Percentiles rank a stretch among this genome's conserved stretches.
phyloP scores from a whole-genome alignment of 2,329 filamentous ascomycete species.

The Aspergillus fijiensis region DNA sequence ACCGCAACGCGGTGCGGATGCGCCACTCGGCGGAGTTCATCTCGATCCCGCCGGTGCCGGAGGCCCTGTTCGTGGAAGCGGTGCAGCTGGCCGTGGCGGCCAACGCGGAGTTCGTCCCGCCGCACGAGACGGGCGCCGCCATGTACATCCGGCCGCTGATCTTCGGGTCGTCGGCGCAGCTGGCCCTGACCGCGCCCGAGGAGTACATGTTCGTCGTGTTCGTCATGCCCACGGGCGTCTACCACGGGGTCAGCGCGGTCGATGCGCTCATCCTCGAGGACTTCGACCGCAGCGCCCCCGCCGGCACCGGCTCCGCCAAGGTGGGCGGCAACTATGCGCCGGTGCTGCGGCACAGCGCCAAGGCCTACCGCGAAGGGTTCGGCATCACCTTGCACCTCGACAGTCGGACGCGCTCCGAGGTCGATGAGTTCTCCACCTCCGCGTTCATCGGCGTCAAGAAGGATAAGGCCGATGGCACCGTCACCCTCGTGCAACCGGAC shows the following conservation, averaged over 20 bases:
- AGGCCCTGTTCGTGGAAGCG: slow-evolving; percentile 71
- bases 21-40: slow-evolving; percentile 81
- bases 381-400: slow-evolving; percentile 96
- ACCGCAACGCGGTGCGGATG: slow-evolving; percentile 80
- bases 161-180: slow-evolving; percentile 82
- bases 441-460: slow-evolving; percentile 81
- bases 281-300: slow-evolving; percentile 89
- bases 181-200: slow-evolving; percentile 82
- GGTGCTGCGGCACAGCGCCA: slow-evolving; percentile 82
- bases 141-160: slow-evolving; percentile 91
- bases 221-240: slow-evolving; percentile 88
- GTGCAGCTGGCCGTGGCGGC: slow-evolving; percentile 78
- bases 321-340: slow-evolving; percentile 95
- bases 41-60: slow-evolving; percentile 77
- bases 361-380: slow-evolving; percentile 73
- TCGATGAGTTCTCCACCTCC: slow-evolving; percentile 95
- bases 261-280: slow-evolving; percentile 84
- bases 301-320: slow-evolving; percentile 88
- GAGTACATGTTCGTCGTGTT: slow-evolving; percentile 91
- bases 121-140: slow-evolving; percentile 81
- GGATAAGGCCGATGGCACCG: slow-evolving; percentile 51
- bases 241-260: slow-evolving; percentile 88
- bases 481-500: slow-evolving; percentile 82
- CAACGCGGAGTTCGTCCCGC: slow-evolving; percentile 89
- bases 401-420: slow-evolving; percentile 75